These are phyloP conservation scores for Trametes sanguinea DNA, from an alignment of 768 basidiomycete species.

Conservation along the genomic window DNA sequence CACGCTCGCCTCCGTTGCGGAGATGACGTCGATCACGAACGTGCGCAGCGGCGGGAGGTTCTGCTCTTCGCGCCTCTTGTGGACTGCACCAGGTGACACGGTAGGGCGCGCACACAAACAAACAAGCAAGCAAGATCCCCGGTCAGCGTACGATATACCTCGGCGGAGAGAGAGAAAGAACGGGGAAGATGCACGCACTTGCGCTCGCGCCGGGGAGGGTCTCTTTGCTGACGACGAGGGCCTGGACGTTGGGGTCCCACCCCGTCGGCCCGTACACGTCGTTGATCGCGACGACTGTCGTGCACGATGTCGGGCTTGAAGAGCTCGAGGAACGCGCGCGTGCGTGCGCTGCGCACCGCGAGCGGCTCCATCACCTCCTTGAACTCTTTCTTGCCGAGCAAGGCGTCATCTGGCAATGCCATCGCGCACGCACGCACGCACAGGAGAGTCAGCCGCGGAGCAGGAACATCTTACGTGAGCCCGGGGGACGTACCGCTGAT, in stretches of 20 bases:
- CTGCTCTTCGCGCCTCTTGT: constrained; percentile 55
- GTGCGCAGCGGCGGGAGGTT: constrained; percentile 60
- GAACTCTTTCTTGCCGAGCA: constrained; percentile 73
- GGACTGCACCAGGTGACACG: constrained; percentile 48
- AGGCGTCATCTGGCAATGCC: constrained; percentile 55
- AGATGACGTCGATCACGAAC: constrained; percentile 90
- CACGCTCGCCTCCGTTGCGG: constrained; percentile 57
- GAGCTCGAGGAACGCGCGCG: constrained; percentile 68
- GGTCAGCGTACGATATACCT: background rate
- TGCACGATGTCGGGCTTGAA: constrained; percentile 67
- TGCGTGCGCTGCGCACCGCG: constrained; percentile 50
- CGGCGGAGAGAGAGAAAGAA: background rate
- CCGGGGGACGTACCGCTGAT: constrained; percentile 63
- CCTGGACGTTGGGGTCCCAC: constrained; percentile 86
- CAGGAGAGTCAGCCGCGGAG: no score
- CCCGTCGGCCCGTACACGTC: constrained; percentile 94
- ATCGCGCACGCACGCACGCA: no score
- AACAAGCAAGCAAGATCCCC: no score
- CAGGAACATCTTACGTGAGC: no score
- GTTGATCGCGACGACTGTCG: constrained; percentile 69
- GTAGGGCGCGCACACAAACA: no score
- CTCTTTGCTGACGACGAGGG: constrained; percentile 88
- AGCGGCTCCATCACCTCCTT: constrained; percentile 68
- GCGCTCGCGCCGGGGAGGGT: constrained; percentile 74
- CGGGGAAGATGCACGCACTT: constrained; percentile 49